phyloP scores from a whole-genome alignment of 345 rosid species.

The Dipteronia sinensis region DNA sequence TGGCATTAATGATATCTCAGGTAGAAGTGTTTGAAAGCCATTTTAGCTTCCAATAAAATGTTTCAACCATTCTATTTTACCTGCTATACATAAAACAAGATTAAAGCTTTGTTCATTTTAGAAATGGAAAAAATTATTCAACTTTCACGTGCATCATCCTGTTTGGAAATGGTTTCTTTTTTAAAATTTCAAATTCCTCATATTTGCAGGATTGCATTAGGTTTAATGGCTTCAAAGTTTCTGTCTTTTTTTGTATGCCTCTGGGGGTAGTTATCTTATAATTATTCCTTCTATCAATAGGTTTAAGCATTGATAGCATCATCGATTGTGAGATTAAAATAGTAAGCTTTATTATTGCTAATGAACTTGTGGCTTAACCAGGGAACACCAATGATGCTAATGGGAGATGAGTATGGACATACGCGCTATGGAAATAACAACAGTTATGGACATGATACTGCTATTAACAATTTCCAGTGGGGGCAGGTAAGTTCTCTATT shows the following conservation, averaged over 20 bases:
- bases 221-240: not conserved
- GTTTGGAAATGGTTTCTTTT: not conserved
- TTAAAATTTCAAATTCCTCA: not conserved
- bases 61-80: not conserved
- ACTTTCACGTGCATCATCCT: not conserved
- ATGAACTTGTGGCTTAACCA: conserved; percentile 30
- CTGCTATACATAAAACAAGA: not conserved
- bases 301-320: not conserved
- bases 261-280: not conserved
- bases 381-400: conserved; percentile 96
- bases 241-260: not conserved
- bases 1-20: conserved; percentile 90
- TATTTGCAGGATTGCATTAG: not conserved
- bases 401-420: conserved; percentile 97
- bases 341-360: not conserved
- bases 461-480: conserved; percentile 88
- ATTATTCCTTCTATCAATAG: not conserved
- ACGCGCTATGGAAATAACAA: conserved; percentile 92
- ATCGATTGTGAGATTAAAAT: conserved; percentile 1
- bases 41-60: not conserved
- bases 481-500: conserved; percentile 44
- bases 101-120: not conserved
- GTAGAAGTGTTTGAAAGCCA: conserved; percentile 34
- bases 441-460: conserved; percentile 88
- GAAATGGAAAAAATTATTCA: not conserved